These are phyloP conservation scores for Pseudomonodictys pantanalensis DNA, from an alignment of 495 filamentous ascomycete genomes.

Conservation along the genomic window DNA sequence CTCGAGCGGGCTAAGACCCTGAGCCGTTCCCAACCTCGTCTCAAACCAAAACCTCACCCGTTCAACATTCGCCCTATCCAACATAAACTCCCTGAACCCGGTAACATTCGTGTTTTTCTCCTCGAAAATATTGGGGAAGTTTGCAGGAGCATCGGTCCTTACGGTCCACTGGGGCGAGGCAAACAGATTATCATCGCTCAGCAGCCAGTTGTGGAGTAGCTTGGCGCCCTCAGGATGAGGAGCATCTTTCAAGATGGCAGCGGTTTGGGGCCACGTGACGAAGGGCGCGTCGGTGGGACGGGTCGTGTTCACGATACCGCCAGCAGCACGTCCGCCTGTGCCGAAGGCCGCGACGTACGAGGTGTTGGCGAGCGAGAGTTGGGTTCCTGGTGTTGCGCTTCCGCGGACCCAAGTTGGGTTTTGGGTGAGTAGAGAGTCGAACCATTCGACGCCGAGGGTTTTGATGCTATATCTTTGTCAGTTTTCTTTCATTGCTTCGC, in stretches of 20 bases:
- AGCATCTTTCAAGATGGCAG: conserved; percentile 40
- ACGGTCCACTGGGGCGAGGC: conserved; percentile 4
- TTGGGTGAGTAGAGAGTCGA: conserved; percentile 39
- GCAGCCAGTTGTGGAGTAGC: conserved; percentile 38
- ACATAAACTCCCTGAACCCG: conserved; percentile 38
- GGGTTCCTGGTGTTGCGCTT: conserved; percentile 34
- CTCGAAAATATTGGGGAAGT: conserved; percentile 29
- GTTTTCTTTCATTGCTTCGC: not conserved
- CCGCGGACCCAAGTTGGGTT: conserved; percentile 44
- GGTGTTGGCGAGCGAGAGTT: conserved; percentile 24
- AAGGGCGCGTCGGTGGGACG: conserved; percentile 35
- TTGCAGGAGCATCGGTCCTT: conserved; percentile 11
- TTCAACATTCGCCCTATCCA: conserved; percentile 34
- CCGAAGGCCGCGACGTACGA: conserved; percentile 19
- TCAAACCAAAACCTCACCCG: conserved; percentile 38
- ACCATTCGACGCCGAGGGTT: conserved; percentile 42
- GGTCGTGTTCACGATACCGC: conserved; percentile 2
- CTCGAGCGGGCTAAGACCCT: conserved; percentile 36
- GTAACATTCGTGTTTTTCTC: conserved; percentile 31
- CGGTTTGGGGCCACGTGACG: conserved; percentile 40
- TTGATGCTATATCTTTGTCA: conserved; percentile 14
- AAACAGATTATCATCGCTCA: conserved; percentile 34
- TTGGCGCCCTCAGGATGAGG: conserved; percentile 41
- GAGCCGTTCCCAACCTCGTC: conserved; percentile 35
- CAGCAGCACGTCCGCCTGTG: not conserved